Evolutionary conservation across 1,284 basidiomycete species (phyloP).

Genomic region (Pisolithus thermaeus): DNA sequence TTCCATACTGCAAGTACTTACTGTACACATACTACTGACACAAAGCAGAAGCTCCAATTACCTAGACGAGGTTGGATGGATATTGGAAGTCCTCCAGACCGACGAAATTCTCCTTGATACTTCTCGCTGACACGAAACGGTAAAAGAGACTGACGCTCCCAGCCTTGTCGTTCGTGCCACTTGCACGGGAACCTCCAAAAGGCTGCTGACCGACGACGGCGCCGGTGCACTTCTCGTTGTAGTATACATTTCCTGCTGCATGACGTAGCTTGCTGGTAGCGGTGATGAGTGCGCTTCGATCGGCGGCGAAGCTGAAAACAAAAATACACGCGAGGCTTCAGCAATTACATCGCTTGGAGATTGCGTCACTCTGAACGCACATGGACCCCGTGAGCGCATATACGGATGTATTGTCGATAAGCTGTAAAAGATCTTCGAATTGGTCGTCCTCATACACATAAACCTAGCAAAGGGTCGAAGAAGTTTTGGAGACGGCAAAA

Average conservation of each 20-base stretch:
- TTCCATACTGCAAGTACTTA: background rate
- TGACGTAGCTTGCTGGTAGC: slow-evolving; percentile 81
- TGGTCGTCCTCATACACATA: slow-evolving; percentile 84
- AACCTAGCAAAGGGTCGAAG: slow-evolving; percentile 38
- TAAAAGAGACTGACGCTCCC: slow-evolving; percentile 90
- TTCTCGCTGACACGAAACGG: slow-evolving; percentile 83
- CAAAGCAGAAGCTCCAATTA: background rate
- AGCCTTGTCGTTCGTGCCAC: slow-evolving; percentile 98
- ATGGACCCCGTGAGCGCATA: slow-evolving; percentile 92
- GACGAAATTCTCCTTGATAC: slow-evolving; percentile 96
- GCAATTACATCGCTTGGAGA: slow-evolving; percentile 1
- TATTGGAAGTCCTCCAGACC: slow-evolving; percentile 73
- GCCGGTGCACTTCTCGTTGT: slow-evolving; percentile 95
- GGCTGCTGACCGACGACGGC: slow-evolving; percentile 96
- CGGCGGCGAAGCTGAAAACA: slow-evolving; percentile 64
- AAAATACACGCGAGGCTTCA: slow-evolving; percentile 1
- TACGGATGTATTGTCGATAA: slow-evolving; percentile 83
- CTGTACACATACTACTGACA: background rate
- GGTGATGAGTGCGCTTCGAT: slow-evolving; percentile 70
- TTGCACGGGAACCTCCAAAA: slow-evolving; percentile 90
- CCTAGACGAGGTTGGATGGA: slow-evolving; percentile 77
- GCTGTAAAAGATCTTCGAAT: slow-evolving; percentile 78
- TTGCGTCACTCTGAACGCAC: slow-evolving; percentile 38
- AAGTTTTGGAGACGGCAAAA: slow-evolving; percentile 1
- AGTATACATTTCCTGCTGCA: slow-evolving; percentile 88